phyloP scores from a whole-genome alignment of 2,329 filamentous ascomycete species.

The Aspergillus sp. region DNA sequence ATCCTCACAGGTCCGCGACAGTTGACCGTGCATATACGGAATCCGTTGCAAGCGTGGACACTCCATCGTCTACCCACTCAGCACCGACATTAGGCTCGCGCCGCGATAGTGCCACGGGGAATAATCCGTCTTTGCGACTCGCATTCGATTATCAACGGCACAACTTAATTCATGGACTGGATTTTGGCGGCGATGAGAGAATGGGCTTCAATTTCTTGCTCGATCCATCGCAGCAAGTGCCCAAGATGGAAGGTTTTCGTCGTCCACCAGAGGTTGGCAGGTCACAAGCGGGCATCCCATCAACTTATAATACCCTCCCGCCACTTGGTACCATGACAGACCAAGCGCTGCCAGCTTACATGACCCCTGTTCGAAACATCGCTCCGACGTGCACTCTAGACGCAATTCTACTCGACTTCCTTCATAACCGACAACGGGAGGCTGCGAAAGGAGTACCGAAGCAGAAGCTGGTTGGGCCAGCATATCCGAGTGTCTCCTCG shows the following conservation, averaged over 20 bases:
- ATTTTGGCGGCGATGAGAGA: conserved; percentile 61
- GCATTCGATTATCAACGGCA: conserved; percentile 46
- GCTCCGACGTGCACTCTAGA: conserved; percentile 75
- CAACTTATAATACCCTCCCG: conserved; percentile 26
- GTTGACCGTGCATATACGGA: conserved; percentile 30
- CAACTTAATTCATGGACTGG: conserved; percentile 54
- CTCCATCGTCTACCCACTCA: conserved; percentile 31
- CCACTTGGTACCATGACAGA: conserved; percentile 25
- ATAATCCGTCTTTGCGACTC: conserved; percentile 35
- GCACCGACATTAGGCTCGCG: conserved; percentile 24
- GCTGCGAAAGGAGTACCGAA: conserved; percentile 65
- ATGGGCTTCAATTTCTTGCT: conserved; percentile 74
- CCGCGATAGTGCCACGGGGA: conserved; percentile 23
- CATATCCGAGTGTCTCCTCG: conserved; percentile 76
- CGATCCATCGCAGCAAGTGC: conserved; percentile 57
- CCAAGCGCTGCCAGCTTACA: conserved; percentile 32
- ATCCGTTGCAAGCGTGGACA: conserved; percentile 29
- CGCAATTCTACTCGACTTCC: conserved; percentile 74
- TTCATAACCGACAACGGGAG: conserved; percentile 65
- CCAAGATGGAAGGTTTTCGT: conserved; percentile 51
- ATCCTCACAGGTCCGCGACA: conserved; percentile 17
- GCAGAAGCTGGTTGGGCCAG: conserved; percentile 69
- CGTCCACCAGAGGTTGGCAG: conserved; percentile 27
- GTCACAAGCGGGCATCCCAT: conserved; percentile 21
- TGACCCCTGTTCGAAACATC: conserved; percentile 58